Evolutionary conservation across 495 filamentous ascomycete genomes (phyloP), one percentile per base, ranked within the genome.

Genomic region (Patellaria atrata): DNA sequence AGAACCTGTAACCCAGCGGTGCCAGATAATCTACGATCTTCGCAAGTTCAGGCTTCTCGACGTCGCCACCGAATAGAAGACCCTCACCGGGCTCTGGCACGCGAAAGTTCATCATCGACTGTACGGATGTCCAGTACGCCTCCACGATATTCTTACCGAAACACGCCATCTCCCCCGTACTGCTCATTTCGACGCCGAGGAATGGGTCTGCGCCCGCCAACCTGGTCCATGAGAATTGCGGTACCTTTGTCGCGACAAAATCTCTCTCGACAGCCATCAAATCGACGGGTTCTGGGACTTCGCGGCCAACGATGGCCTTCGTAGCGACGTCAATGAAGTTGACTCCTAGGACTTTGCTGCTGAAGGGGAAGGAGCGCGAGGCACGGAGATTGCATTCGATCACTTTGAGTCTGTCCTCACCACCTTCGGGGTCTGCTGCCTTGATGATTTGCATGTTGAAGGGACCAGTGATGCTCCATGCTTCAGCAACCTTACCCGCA

Each of bases 361-460:
- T 81, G 57, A 96, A 96, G 49, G 89, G 89, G 74, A 96, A 94
- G 2, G 87, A 94, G 24, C 87, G 84, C 29, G 87, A 96, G 27
- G 89, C 89, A 47, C 87, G 89, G 43, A 96, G 78, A 56, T 96
- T 96, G 67, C 87, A 96, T 63, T 96, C 87, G 44, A 96, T 96
- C 48, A 94, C 87, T 66, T 96, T 96, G 30, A 96, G 71, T 32
- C 64, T 58, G 13, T 79, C 72, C 45, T 80, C 71, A 18, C 71
- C 76, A 37, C 77, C 75, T n/a, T 55, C 51, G 12, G 70, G 65
- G 42, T 77, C 62, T 3, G 78, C 64, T 27, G 82, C 85, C 63
- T 93, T 93, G 70, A 96, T 96, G 60, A 96, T 91, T 61, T 96
- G 87, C 89, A 96, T 94, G 68, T 96, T 96, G 73, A 94, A 96